A percentile compares a stretch with the other conserved stretches of the same genome.
Evolutionary conservation across 352 stramenopile genomes (phyloP).

Genomic region (Globisporangium irregulare): DNA sequence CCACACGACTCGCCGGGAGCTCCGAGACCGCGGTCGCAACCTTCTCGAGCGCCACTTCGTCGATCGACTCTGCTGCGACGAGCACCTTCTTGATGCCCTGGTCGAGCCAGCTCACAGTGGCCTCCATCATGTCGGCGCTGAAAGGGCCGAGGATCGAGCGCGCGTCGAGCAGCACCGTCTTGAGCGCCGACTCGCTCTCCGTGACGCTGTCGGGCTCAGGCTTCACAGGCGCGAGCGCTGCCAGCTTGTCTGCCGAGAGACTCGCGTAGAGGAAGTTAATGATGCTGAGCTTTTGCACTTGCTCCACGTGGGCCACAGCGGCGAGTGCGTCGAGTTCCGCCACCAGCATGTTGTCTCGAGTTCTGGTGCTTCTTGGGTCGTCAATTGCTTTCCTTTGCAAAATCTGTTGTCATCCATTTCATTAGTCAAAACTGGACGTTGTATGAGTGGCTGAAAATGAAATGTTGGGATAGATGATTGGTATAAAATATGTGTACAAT

Average conservation of each 20-base stretch:
- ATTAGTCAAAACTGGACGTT: not conserved
- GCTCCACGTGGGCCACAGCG: slow-evolving; percentile 7
- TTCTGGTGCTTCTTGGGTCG: not conserved
- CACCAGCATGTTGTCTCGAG: slow-evolving; percentile 25
- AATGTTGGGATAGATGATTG: not conserved
- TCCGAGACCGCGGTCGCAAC: slow-evolving; percentile 60
- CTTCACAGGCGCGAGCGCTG: slow-evolving; percentile 24
- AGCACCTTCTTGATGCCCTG: slow-evolving; percentile 57
- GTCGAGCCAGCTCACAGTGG: slow-evolving; percentile 60
- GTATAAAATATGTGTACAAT: not conserved
- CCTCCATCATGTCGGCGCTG: slow-evolving; percentile 46
- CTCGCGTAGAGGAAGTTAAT: slow-evolving; percentile 39
- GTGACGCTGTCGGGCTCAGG: not conserved
- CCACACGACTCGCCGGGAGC: slow-evolving; percentile 55
- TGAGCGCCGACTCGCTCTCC: slow-evolving; percentile 34
- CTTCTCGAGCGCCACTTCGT: slow-evolving; percentile 47
- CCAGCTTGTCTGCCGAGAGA: slow-evolving; percentile 30
- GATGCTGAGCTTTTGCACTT: slow-evolving; percentile 43
- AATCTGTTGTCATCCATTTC: not conserved
- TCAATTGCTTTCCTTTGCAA: slow-evolving; percentile 1
- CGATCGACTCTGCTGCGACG: slow-evolving; percentile 38
- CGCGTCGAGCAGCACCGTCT: slow-evolving; percentile 40
- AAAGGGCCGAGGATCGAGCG: slow-evolving; percentile 66
- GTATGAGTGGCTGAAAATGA: not conserved
- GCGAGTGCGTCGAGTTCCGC: slow-evolving; percentile 21